These are phyloP conservation scores for Pythium guiyangense DNA, from an alignment of 352 stramenopile species.

Conservation along the genomic window DNA sequence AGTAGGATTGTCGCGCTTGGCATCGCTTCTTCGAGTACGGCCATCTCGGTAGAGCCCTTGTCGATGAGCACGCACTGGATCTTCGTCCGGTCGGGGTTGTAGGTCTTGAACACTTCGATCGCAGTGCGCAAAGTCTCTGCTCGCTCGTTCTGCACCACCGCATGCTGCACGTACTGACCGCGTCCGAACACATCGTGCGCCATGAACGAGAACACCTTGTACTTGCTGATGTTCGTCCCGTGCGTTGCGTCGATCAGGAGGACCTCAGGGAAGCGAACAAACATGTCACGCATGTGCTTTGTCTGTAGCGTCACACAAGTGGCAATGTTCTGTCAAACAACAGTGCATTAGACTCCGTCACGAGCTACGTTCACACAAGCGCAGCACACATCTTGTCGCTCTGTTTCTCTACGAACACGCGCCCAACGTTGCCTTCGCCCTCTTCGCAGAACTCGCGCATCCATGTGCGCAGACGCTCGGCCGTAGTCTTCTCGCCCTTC, in stretches of 20 bases:
- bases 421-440: not conserved
- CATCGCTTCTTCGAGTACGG: too few relatives aligned
- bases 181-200: too few relatives aligned
- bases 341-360: not conserved
- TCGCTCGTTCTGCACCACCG: too few relatives aligned
- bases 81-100: too few relatives aligned
- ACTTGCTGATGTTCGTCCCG: not conserved
- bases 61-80: too few relatives aligned
- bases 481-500: not conserved
- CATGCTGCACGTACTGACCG: too few relatives aligned
- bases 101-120: too few relatives aligned
- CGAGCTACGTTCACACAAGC: not conserved
- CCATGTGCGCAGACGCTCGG: not conserved
- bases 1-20: too few relatives aligned
- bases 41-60: too few relatives aligned
- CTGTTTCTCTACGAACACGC: not conserved
- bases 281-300: not conserved
- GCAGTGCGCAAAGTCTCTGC: too few relatives aligned
- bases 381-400: not conserved
- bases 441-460: not conserved
- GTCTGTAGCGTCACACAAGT: not conserved
- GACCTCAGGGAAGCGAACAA: not conserved
- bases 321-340: not conserved
- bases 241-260: not conserved
- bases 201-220: conserved; percentile 2